Percentiles rank a stretch among this genome's conserved stretches.
Evolutionary conservation across 768 basidiomycete species (phyloP).

Genomic region (Pisolithus tinctorius): DNA sequence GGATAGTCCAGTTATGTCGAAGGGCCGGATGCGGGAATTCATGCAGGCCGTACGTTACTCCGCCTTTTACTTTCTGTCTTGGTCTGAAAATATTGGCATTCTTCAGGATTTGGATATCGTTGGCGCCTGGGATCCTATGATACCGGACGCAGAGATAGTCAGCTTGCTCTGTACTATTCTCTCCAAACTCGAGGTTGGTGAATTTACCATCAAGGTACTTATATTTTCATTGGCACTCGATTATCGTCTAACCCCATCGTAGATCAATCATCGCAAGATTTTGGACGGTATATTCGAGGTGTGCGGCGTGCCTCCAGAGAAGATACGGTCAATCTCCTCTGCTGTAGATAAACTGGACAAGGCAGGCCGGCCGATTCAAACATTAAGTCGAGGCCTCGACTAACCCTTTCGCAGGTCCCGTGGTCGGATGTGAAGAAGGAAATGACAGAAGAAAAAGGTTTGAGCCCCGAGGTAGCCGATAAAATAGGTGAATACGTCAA

Average conservation of each 20-base stretch:
- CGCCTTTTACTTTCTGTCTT: background rate
- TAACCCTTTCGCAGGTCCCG: slow-evolving; percentile 44
- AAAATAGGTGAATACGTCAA: slow-evolving; percentile 97
- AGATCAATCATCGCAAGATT: slow-evolving; percentile 96
- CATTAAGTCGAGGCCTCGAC: background rate
- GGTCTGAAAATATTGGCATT: background rate
- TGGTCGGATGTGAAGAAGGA: slow-evolving; percentile 93
- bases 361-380: slow-evolving; percentile 32
- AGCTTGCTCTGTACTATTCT: slow-evolving; percentile 77
- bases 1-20: slow-evolving; percentile 95
- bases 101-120: slow-evolving; percentile 90
- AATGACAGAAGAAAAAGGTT: slow-evolving; percentile 94
- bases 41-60: slow-evolving; percentile 75
- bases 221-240: background rate
- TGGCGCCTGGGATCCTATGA: slow-evolving; percentile 92
- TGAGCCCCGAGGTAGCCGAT: slow-evolving; percentile 76
- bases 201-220: slow-evolving; percentile 85
- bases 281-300: slow-evolving; percentile 96
- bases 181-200: slow-evolving; percentile 80
- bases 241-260: slow-evolving; percentile 3
- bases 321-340: slow-evolving; percentile 87
- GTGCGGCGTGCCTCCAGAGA: slow-evolving; percentile 87
- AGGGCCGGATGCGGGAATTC: slow-evolving; percentile 98
- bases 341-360: slow-evolving; percentile 99
- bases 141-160: slow-evolving; percentile 91